Evolutionary conservation across 2,329 filamentous ascomycete genomes (phyloP).

Genomic region (Salinomyces thailandicus): DNA sequence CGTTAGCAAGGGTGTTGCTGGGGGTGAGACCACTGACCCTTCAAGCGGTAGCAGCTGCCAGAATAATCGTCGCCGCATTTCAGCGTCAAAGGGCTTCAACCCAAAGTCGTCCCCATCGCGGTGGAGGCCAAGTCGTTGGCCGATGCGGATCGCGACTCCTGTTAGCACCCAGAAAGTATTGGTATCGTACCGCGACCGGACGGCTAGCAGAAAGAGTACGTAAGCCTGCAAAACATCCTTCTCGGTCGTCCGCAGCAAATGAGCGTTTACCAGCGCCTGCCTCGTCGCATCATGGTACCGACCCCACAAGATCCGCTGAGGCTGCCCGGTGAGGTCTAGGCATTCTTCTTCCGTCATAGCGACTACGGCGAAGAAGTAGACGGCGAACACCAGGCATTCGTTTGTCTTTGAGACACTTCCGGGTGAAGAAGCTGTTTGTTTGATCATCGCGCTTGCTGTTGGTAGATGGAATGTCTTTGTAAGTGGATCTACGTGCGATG

Average conservation of each 20-base stretch:
- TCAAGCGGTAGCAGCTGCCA: conserved; percentile 55
- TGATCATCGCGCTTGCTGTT: conserved; percentile 42
- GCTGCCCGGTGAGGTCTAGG: conserved; percentile 37
- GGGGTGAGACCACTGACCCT: conserved; percentile 45
- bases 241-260: conserved; percentile 57
- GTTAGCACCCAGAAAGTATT: conserved; percentile 54
- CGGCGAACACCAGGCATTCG: conserved; percentile 49
- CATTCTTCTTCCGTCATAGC: conserved; percentile 41
- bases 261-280: conserved; percentile 55
- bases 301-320: conserved; percentile 39
- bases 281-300: conserved; percentile 40
- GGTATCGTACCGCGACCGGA: conserved; percentile 34
- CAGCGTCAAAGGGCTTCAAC: conserved; percentile 44
- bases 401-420: conserved; percentile 48
- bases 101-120: conserved; percentile 45
- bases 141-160: conserved; percentile 50
- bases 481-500: conserved; percentile 61
- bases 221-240: conserved; percentile 57
- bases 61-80: conserved; percentile 52
- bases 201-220: conserved; percentile 46
- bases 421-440: conserved; percentile 29
- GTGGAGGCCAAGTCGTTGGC: conserved; percentile 51
- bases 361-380: conserved; percentile 49
- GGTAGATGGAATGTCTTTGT: conserved; percentile 62
- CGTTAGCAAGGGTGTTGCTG: not conserved